Conservation (phyloP, 148 eudicot genomes). For the Pharnaceum exiguum region DNA sequence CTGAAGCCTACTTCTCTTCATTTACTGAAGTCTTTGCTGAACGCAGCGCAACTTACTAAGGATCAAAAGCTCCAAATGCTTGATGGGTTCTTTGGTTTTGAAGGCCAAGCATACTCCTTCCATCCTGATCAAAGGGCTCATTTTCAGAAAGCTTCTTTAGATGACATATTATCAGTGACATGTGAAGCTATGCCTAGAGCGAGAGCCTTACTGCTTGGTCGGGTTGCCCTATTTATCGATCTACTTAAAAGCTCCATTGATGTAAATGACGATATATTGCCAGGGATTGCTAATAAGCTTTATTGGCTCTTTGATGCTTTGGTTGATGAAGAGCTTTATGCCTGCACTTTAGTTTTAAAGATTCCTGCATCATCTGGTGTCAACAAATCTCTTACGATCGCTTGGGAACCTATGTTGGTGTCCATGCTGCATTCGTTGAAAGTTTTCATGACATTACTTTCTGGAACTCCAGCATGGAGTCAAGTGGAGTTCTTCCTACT, state of each 20-base stretch:
- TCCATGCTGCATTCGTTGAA: conserved; percentile 62
- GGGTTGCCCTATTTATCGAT: conserved; percentile 59
- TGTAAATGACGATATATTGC: conserved; percentile 49
- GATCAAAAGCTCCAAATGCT: conserved; percentile 57
- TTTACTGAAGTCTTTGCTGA: conserved; percentile 69
- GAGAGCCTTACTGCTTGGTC: conserved; percentile 37
- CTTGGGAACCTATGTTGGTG: conserved; percentile 50
- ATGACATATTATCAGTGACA: conserved; percentile 37
- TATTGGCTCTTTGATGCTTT: conserved; percentile 54
- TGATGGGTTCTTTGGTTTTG: conserved; percentile 57
- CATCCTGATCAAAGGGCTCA: conserved; percentile 21
- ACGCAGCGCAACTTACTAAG: conserved; percentile 49
- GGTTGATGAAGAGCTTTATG: conserved; percentile 58
- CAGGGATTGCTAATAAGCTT: conserved; percentile 58
- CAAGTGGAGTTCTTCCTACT: conserved; percentile 60
- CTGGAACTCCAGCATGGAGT: conserved; percentile 54
- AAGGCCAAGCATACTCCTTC: conserved; percentile 12
- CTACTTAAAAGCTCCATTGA: conserved; percentile 57
- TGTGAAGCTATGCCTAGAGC: conserved; percentile 43
- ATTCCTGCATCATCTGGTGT: conserved; percentile 41
- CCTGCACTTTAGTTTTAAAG: conserved; percentile 45
- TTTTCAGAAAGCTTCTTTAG: conserved; percentile 15
- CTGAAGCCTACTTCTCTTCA: conserved; percentile 73
- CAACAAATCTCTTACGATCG: conserved; percentile 37
- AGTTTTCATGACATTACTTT: conserved; percentile 61